These are phyloP conservation scores for Plasmodium billcollinsi DNA, from an alignment of 169 alveolate genomes.

Conservation along the genomic window DNA sequence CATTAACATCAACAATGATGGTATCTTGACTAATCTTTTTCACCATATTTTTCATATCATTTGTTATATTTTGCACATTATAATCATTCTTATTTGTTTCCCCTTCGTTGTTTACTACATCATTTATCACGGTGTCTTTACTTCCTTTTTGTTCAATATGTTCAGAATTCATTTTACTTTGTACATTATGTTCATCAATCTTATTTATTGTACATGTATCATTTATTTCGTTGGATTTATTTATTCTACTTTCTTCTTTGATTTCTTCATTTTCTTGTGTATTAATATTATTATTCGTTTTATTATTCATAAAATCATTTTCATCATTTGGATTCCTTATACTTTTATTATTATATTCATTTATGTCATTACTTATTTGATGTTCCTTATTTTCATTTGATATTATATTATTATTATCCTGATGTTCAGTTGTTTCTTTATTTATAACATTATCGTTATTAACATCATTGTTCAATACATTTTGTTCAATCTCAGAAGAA, in stretches of 20 bases:
- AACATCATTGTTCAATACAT: no score
- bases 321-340: background rate
- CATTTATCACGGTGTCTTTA: constrained; percentile 12
- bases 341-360: background rate
- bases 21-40: constrained; percentile 26
- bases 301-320: background rate
- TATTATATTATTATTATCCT: no score
- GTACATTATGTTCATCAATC: background rate
- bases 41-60: background rate
- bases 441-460: no score
- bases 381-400: background rate
- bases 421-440: background rate
- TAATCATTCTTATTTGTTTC: background rate
- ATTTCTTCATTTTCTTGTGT: background rate
- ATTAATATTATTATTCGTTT: background rate
- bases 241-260: background rate
- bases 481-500: no score
- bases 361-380: background rate
- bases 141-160: constrained; percentile 2
- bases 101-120: background rate
- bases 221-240: background rate
- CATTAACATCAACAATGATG: constrained; percentile 8
- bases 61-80: no score
- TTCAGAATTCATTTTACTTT: background rate
- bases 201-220: background rate